These are phyloP conservation scores for Juglanconis oblonga DNA, from an alignment of 2,329 filamentous ascomycete species.

Conservation along the genomic window DNA sequence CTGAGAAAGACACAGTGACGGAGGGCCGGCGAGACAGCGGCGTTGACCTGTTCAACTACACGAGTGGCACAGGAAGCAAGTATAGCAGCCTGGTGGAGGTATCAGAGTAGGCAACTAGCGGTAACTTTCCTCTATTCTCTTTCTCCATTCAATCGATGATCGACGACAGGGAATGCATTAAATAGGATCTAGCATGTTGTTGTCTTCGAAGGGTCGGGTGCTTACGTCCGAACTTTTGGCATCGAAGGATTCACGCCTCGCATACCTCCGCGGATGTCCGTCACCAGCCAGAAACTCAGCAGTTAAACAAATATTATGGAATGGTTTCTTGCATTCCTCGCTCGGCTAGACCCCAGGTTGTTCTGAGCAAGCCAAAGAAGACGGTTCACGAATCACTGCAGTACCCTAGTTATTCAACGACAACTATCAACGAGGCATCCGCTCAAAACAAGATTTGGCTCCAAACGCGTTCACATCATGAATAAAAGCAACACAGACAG, in stretches of 20 bases:
- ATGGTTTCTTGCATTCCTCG: too few relatives aligned
- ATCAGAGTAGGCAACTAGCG: neutral
- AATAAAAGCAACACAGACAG: too few relatives aligned
- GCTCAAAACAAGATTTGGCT: too few relatives aligned
- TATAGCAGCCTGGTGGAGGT: conserved; percentile 6
- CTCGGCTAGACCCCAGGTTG: too few relatives aligned
- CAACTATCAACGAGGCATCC: too few relatives aligned
- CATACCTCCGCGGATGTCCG: neutral
- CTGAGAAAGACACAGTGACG: conserved; percentile 20
- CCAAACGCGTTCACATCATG: too few relatives aligned
- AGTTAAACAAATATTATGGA: too few relatives aligned
- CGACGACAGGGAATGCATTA: neutral
- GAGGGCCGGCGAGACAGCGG: neutral
- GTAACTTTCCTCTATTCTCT: neutral
- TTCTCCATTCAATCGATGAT: neutral
- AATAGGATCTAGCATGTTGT: neutral
- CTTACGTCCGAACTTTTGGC: neutral
- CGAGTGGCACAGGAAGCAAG: conserved; percentile 13
- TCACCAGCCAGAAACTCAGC: neutral
- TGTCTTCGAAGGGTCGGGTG: neutral
- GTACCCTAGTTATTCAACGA: too few relatives aligned
- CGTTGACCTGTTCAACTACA: conserved; percentile 10
- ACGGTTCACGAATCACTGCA: too few relatives aligned
- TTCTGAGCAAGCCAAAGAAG: too few relatives aligned
- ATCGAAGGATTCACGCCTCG: neutral